phyloP scores from a whole-genome alignment of 768 basidiomycete species.

The Tricholoma hemisulphureum region DNA sequence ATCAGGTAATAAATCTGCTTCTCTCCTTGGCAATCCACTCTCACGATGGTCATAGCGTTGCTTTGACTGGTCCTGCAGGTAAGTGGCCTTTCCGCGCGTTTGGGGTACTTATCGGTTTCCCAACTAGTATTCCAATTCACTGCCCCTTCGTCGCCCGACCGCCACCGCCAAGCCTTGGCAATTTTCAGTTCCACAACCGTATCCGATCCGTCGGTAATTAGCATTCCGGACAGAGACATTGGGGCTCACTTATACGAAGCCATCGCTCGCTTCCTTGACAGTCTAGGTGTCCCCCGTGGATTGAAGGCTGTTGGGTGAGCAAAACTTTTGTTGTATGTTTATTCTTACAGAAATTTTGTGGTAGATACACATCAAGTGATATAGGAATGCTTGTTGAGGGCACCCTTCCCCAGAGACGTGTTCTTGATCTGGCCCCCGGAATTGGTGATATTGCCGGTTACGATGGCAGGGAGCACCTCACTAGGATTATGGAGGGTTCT shows the following conservation, averaged over 20 bases:
- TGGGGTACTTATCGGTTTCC: not conserved
- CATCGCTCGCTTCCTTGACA: slow-evolving; percentile 85
- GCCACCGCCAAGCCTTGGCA: slow-evolving; percentile 85
- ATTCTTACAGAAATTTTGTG: not conserved
- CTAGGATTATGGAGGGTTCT: slow-evolving; percentile 75
- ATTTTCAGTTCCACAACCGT: slow-evolving; percentile 70
- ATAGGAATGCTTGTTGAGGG: slow-evolving; percentile 81
- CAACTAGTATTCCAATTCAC: slow-evolving; percentile 87
- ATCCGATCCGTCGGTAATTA: slow-evolving; percentile 67
- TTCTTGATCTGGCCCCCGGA: slow-evolving; percentile 89
- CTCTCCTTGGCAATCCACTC: not conserved
- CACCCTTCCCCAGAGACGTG: slow-evolving; percentile 87
- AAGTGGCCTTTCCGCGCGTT: slow-evolving; percentile 11
- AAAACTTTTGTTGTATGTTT: not conserved
- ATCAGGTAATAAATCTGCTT: slow-evolving; percentile 49
- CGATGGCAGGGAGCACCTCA: slow-evolving; percentile 81
- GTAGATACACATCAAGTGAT: slow-evolving; percentile 63
- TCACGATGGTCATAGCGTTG: slow-evolving; percentile 50
- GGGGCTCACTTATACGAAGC: slow-evolving; percentile 80
- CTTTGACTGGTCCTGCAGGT: slow-evolving; percentile 86
- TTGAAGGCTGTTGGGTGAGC: slow-evolving; percentile 71
- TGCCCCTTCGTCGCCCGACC: slow-evolving; percentile 86
- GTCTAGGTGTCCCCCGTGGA: slow-evolving; percentile 81
- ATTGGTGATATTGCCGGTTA: slow-evolving; percentile 80
- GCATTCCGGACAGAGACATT: slow-evolving; percentile 76